Evolutionary conservation across 2,329 filamentous ascomycete genomes (phyloP), one percentile per base, ranked within the genome.

Genomic region (Peltaster fructicola): DNA sequence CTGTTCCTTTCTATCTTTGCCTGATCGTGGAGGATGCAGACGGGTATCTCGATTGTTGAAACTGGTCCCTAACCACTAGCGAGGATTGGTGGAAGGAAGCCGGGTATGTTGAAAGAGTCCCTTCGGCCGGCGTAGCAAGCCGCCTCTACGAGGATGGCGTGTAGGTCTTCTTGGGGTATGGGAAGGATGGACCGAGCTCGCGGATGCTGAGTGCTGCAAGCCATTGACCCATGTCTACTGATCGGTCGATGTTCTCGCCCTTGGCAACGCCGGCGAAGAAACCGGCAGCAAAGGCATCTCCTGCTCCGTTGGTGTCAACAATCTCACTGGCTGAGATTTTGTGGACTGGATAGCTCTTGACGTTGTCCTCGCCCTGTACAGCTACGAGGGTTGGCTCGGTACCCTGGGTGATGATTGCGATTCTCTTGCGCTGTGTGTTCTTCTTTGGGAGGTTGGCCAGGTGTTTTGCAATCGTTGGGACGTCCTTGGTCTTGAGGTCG

Each of bases 171-270:
- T 50, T 50, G 9, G 48, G 48, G 37, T 41, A 48, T 15, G 48
- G 48, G 34, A 47, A 50, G 7, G 82, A 88, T 57, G 85, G 84
- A 44, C 88, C 88, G 43, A 93, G 63, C 59, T 95, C 84, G 61
- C 85, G 74, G 52, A 98, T 85, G 64, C 82, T 88, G 45, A 92
- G 63, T 47, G 76, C 75, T 24, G 88, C 88, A 38, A 98, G 68
- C 88, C 88, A 98, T 58, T 93, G 84, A 37, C 88, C 88, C 67
- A 88, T 79, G 52, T 93, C 78, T 41, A 98, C 66, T 45, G 67
- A 67, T 38, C 73, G 69, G 43, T 77, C 73, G 24, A 98, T 64
- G 27, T 69, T 51, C 61, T 88, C 79, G 53, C 77, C 81, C 54
- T 85, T 65, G 34, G 92, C 73, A 36, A 95, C 63, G 48, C 84